Conservation (phyloP, 2,329 filamentous ascomycete species). For the Arachnomyces sp. region DNA sequence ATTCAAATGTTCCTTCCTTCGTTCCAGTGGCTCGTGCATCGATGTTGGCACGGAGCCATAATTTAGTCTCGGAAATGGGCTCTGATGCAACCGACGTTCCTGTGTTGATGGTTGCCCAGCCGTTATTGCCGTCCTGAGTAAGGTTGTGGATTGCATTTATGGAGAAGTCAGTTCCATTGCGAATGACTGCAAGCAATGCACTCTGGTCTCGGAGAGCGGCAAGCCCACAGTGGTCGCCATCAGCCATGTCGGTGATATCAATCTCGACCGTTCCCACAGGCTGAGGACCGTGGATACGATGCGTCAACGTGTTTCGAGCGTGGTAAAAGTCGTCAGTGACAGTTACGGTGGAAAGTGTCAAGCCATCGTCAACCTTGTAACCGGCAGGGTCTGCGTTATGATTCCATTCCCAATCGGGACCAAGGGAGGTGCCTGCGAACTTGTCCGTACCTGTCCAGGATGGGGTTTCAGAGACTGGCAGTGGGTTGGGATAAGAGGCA, state of each 20-base stretch:
- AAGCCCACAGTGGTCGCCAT: slow-evolving; percentile 45
- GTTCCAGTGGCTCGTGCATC: slow-evolving; percentile 15
- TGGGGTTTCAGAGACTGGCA: too few relatives aligned
- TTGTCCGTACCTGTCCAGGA: slow-evolving; percentile 32
- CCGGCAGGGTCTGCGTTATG: slow-evolving; percentile 47
- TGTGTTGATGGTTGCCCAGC: slow-evolving; percentile 21
- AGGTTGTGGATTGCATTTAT: too few relatives aligned
- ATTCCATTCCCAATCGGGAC: slow-evolving; percentile 50
- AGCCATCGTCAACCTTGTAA: slow-evolving; percentile 34
- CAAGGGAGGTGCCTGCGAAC: slow-evolving; percentile 36
- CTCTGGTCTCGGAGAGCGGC: slow-evolving; percentile 46
- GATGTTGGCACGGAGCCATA: too few relatives aligned
- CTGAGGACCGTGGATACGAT: slow-evolving; percentile 29
- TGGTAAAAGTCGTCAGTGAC: slow-evolving; percentile 43
- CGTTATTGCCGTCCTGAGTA: slow-evolving; percentile 5
- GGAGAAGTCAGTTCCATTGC: slow-evolving; percentile 8
- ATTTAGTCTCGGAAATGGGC: too few relatives aligned
- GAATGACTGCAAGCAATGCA: slow-evolving; percentile 45
- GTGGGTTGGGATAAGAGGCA: slow-evolving; percentile 34
- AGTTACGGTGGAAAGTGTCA: slow-evolving; percentile 42
- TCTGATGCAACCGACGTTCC: slow-evolving; percentile 18
- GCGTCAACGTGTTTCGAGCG: slow-evolving; percentile 33
- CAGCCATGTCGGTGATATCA: slow-evolving; percentile 40
- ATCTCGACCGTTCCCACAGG: slow-evolving; percentile 42
- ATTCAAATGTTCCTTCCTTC: slow-evolving; percentile 29